Evolutionary conservation across 1,139 yeast species (phyloP).

Genomic region (Saccharomyces hybrid): DNA sequence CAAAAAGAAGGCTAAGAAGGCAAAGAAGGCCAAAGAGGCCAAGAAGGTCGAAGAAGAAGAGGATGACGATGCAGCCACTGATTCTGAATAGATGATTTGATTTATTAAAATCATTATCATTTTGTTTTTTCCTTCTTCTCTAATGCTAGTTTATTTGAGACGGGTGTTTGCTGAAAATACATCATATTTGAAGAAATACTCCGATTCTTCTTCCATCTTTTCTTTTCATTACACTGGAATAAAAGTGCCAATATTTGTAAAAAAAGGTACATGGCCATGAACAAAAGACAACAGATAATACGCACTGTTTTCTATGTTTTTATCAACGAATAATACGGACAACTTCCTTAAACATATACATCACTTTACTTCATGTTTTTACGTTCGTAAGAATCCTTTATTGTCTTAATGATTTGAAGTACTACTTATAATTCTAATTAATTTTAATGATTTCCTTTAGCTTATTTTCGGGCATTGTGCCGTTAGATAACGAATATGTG

Average conservation of each 20-base stretch:
- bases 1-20: slow-evolving; percentile 6
- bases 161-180: neutral
- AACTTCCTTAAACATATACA: neutral
- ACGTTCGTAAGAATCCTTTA: neutral
- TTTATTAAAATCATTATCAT: neutral
- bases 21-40: slow-evolving; percentile 10
- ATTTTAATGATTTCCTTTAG: neutral
- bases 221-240: neutral
- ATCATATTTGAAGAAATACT: neutral
- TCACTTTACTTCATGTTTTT: neutral
- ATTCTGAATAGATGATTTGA: neutral
- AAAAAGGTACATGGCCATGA: neutral
- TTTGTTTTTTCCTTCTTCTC: neutral
- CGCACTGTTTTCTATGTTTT: neutral
- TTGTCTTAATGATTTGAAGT: neutral
- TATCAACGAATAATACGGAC: neutral
- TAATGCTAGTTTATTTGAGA: neutral
- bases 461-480: neutral
- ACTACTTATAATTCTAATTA: slow-evolving; percentile 5
- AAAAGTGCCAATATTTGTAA: neutral
- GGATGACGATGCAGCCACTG: neutral
- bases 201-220: neutral
- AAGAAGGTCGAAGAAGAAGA: neutral
- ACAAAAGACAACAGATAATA: neutral
- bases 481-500: neutral